Conservation (phyloP, 805 yeast genomes). For the Lachancea nothofagi region DNA sequence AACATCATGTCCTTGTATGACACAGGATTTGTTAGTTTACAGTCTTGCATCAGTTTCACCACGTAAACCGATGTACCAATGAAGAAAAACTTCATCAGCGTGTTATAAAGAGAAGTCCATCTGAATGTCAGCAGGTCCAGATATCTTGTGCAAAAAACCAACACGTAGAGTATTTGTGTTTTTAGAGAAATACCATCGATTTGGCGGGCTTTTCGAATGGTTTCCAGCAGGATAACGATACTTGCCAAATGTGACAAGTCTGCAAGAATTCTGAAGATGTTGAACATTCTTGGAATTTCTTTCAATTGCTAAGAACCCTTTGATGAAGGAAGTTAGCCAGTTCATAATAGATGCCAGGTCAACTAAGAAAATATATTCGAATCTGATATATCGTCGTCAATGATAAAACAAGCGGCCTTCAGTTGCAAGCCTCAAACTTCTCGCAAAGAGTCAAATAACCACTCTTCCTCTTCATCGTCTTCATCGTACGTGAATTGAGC, state of each 20-base stretch:
- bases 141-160: slow-evolving; percentile 72
- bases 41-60: slow-evolving; percentile 57
- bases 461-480: slow-evolving; percentile 22
- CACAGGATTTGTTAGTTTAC: slow-evolving; percentile 44
- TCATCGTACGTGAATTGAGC: no score
- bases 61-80: slow-evolving; percentile 71
- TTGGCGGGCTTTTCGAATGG: slow-evolving; percentile 59
- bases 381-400: background rate
- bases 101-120: slow-evolving; percentile 66
- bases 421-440: slow-evolving; percentile 2
- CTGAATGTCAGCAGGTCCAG: slow-evolving; percentile 46
- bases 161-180: slow-evolving; percentile 73
- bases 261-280: slow-evolving; percentile 46
- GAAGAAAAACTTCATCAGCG: slow-evolving; percentile 76
- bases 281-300: slow-evolving; percentile 35
- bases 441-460: slow-evolving; percentile 14
- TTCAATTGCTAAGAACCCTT: no score
- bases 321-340: no score
- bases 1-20: slow-evolving; percentile 48
- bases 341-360: no score
- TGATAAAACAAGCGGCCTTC: background rate
- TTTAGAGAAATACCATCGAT: slow-evolving; percentile 83
- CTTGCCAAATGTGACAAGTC: slow-evolving; percentile 82
- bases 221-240: slow-evolving; percentile 65
- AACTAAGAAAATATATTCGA: no score